Conservation (phyloP, 1,284 basidiomycete species). For the Sporisorium reilianum region DNA sequence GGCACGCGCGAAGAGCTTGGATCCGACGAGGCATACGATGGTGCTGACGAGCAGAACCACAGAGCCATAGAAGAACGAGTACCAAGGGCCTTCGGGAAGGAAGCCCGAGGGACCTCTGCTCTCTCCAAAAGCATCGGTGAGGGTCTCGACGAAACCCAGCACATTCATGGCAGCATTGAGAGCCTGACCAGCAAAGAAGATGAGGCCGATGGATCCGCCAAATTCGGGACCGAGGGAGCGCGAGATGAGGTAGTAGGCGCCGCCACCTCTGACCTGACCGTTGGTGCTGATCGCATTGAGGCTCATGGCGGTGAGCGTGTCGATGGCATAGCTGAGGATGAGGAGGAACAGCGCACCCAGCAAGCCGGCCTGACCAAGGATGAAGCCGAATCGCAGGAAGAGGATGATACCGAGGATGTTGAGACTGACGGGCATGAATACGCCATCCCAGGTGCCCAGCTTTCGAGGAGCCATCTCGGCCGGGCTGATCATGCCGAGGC, state of each 20-base stretch:
- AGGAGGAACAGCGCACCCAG: conserved; percentile 64
- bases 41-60: conserved; percentile 61
- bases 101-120: conserved; percentile 49
- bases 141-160: conserved; percentile 67
- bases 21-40: conserved; percentile 66
- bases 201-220: conserved; percentile 67
- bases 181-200: conserved; percentile 67
- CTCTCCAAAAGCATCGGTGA: conserved; percentile 64
- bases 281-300: conserved; percentile 68
- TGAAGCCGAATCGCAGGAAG: conserved; percentile 68
- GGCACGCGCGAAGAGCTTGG: conserved; percentile 63
- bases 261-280: conserved; percentile 67
- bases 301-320: conserved; percentile 66
- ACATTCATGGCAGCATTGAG: conserved; percentile 68
- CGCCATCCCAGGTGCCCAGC: conserved; percentile 68
- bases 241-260: conserved; percentile 68
- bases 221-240: conserved; percentile 68
- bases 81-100: conserved; percentile 67
- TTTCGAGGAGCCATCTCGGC: conserved; percentile 61
- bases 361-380: conserved; percentile 66
- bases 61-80: conserved; percentile 64
- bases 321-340: conserved; percentile 63
- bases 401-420: conserved; percentile 69
- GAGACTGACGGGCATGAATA: conserved; percentile 68
- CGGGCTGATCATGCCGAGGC: conserved; percentile 56